Conservation (phyloP, 1,284 basidiomycete genomes). For the Cutaneotrichosporon daszewskae region DNA sequence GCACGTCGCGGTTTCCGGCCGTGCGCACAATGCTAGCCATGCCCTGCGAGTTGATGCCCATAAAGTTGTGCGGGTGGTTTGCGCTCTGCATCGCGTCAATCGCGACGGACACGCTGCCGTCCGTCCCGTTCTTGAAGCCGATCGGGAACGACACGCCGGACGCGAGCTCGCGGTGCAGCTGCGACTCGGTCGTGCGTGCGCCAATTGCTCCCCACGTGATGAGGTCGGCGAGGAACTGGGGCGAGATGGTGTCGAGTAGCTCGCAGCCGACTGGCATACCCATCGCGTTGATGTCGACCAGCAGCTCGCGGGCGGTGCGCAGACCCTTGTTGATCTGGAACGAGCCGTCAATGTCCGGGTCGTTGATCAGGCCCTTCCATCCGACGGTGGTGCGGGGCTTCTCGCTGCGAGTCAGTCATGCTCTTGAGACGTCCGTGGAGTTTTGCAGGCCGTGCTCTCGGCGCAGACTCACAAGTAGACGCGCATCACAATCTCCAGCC, state of each 20-base stretch:
- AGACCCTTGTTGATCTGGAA: conserved; percentile 90
- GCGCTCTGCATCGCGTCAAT: conserved; percentile 95
- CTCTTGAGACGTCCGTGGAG: no score
- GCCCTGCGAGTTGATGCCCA: conserved; percentile 92
- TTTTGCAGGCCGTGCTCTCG: no score
- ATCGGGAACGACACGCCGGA: conserved; percentile 48
- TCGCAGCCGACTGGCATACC: conserved; percentile 84
- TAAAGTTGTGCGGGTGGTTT: conserved; percentile 89
- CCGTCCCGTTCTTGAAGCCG: conserved; percentile 98
- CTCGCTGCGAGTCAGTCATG: conserved; percentile 32
- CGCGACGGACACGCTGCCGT: conserved; percentile 74
- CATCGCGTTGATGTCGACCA: conserved; percentile 78
- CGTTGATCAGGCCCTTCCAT: conserved; percentile 97
- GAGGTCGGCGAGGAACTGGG: conserved; percentile 93
- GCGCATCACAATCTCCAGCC: conserved; percentile 89
- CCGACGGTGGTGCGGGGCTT: conserved; percentile 64
- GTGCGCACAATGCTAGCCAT: conserved; percentile 95
- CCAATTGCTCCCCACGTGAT: conserved; percentile 98
- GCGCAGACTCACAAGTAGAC: conserved; percentile 70
- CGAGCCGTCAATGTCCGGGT: conserved; percentile 45
- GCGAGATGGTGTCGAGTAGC: conserved; percentile 60
- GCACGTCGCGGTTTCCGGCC: conserved; percentile 81
- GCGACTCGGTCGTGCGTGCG: conserved; percentile 90
- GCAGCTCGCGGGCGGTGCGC: conserved; percentile 78
- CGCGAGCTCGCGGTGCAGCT: conserved; percentile 70